Evolutionary conservation across 106 monocot genomes (phyloP).

Genomic region (Xerophyta viscosa): DNA sequence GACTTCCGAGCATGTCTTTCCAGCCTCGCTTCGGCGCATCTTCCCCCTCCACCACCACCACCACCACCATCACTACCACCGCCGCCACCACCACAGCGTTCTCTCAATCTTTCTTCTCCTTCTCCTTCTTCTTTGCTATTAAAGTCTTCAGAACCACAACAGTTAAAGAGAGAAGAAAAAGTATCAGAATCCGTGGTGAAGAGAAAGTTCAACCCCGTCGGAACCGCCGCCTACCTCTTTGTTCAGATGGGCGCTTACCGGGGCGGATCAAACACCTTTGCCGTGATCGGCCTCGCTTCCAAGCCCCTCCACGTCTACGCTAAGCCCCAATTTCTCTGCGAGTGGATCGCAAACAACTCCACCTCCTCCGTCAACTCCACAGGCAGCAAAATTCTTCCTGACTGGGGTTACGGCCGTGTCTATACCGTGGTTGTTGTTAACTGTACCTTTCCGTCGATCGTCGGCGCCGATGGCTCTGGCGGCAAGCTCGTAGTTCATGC

Average conservation of each 20-base stretch:
- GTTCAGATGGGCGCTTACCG: slow-evolving; percentile 79
- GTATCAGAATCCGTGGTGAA: slow-evolving; percentile 6
- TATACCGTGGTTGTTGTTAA: slow-evolving; percentile 84
- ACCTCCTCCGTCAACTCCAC: slow-evolving; percentile 4
- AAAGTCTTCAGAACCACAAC: neutral
- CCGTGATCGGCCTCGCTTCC: slow-evolving; percentile 63
- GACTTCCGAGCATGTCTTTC: slow-evolving; percentile 4
- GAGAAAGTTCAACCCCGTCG: slow-evolving; percentile 43
- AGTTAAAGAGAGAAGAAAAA: neutral
- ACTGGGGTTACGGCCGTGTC: slow-evolving; percentile 81
- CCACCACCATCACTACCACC: neutral
- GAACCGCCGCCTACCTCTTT: slow-evolving; percentile 69
- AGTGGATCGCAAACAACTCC: slow-evolving; percentile 33
- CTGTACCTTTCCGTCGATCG: slow-evolving; percentile 43
- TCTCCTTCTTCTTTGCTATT: neutral
- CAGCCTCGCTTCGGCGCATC: neutral
- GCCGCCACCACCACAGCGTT: neutral
- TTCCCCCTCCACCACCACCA: neutral
- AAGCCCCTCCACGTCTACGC: slow-evolving; percentile 69
- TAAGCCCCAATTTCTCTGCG: slow-evolving; percentile 48
- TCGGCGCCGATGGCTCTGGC: slow-evolving; percentile 38
- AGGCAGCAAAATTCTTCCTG: slow-evolving; percentile 53
- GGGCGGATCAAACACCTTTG: slow-evolving; percentile 55
- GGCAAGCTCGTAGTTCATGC: slow-evolving; percentile 44
- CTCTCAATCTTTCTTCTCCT: neutral